Percentiles rank a stretch among this genome's conserved stretches.
phyloP scores from a whole-genome alignment of 2,329 filamentous ascomycete species.

The Neofusicoccum cordaticola region DNA sequence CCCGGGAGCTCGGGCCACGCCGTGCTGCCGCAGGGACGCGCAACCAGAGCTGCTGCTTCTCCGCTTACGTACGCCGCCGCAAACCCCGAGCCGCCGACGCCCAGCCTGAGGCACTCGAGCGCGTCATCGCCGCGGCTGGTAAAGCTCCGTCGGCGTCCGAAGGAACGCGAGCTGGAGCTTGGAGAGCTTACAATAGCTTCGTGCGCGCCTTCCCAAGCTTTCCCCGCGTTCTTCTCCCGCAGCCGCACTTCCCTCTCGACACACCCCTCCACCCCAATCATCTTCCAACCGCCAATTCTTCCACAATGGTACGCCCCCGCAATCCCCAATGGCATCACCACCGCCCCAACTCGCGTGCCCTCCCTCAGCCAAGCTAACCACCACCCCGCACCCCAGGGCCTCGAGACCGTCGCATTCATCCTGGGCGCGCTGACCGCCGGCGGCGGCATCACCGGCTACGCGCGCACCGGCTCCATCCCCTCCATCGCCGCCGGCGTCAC shows the following conservation, averaged over 20 bases:
- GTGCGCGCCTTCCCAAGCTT: not conserved
- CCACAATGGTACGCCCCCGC: slow-evolving; percentile 3
- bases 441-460: slow-evolving; percentile 84
- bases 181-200: not conserved
- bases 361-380: not conserved
- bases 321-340: not conserved
- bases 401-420: slow-evolving; percentile 67
- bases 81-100: not conserved
- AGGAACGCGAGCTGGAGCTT: not conserved
- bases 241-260: not conserved
- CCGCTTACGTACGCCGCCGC: slow-evolving; percentile 1
- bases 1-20: slow-evolving; percentile 13
- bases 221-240: not conserved
- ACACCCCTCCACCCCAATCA: not conserved
- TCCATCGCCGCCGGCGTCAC: slow-evolving; percentile 81
- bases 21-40: slow-evolving; percentile 4
- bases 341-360: not conserved
- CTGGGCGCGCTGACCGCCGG: slow-evolving; percentile 80
- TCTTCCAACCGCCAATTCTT: not conserved
- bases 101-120: not conserved
- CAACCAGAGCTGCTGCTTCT: not conserved
- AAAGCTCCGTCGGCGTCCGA: not conserved
- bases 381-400: slow-evolving; percentile 25
- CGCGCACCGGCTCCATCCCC: slow-evolving; percentile 79
- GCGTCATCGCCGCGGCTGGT: not conserved